Evolutionary conservation across 2,329 filamentous ascomycete species (phyloP), one percentile per base, ranked within the genome.

Genomic region (Dendrostoma leiphaemia): DNA sequence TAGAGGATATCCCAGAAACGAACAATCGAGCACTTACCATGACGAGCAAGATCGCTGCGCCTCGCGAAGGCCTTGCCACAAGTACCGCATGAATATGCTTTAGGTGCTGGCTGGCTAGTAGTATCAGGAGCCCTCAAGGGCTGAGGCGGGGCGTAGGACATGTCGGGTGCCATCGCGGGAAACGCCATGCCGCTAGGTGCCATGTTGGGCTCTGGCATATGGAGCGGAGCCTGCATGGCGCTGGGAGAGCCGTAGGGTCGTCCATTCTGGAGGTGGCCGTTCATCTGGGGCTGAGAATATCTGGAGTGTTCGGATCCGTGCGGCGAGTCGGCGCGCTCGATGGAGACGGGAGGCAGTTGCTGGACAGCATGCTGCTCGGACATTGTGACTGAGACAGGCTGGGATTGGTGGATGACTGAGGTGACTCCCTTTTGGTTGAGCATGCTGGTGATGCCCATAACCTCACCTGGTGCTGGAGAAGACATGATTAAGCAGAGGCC

Each of bases 31-130:
- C 35, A 46, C 38, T 23, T 31, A 73, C 93, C 93, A 74, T 99
- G 94, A 65, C 94, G 84, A 60, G 92, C 91, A 48, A 97, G 83
- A 74, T 99, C 94, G 72, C 93, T 97, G 61, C 94, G 83, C 65
- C 94, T 81, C 49, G 94, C 94, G 69, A 99, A 99, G 23, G 88
- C 89, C 73, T 97, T 97, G 54, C 82, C 82, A 70, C 94, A 99
- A 3, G 89, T 93, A 60, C 85, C 89, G 74, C 94, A 99, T 21
- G 91, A 87, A 67, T 94, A 97, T 1, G 90, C 86, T 73, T 97
- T 83, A 10, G 71, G 64, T 1, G 77, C 72, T 17, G 70, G 69
- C 28, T 64, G 63, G 15, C n/a, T 32, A 29, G 59, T 28, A 19
- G 65, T 57, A 48, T 71, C 68, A 6, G 65, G 63, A 24, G 66